phyloP scores from a whole-genome alignment of 75 land plant species.

The Selaginella moellendorffii region DNA sequence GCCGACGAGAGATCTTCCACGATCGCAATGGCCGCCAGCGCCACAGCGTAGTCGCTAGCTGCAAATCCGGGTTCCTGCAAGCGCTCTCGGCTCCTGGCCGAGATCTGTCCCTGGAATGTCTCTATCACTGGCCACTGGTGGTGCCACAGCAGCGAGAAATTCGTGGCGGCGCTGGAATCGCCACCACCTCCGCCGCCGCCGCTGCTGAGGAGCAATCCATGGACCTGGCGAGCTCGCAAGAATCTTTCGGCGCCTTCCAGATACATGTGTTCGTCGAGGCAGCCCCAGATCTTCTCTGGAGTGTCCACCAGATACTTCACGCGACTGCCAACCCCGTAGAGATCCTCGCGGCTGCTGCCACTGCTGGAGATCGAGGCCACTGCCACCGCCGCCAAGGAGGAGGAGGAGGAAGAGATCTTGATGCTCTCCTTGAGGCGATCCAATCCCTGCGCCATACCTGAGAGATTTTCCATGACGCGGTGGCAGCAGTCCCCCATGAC shows the following conservation, averaged over 20 bases:
- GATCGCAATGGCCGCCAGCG: slow-evolving; percentile 69
- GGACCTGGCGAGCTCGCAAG: slow-evolving; percentile 60
- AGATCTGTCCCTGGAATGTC: slow-evolving; percentile 75
- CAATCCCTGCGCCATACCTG: slow-evolving; percentile 34
- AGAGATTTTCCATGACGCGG: slow-evolving; percentile 50
- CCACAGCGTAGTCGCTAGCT: slow-evolving; percentile 57
- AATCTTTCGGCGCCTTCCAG: slow-evolving; percentile 75
- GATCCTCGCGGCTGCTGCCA: slow-evolving; percentile 21
- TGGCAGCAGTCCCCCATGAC: slow-evolving; percentile 49
- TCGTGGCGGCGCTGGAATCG: slow-evolving; percentile 17
- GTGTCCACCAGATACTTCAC: slow-evolving; percentile 95
- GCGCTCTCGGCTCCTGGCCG: slow-evolving; percentile 67
- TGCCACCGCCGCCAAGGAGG: slow-evolving; percentile 2
- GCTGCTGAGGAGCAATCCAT: slow-evolving; percentile 21
- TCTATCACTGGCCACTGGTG: slow-evolving; percentile 95
- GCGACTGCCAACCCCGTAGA: slow-evolving; percentile 59
- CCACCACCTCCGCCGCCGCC: slow-evolving; percentile 13
- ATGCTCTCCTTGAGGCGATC: slow-evolving; percentile 29
- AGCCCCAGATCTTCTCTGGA: slow-evolving; percentile 97
- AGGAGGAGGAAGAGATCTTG: slow-evolving; percentile 13
- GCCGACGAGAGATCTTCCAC: slow-evolving; percentile 71
- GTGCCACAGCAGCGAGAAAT: slow-evolving; percentile 42
- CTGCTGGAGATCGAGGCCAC: no score
- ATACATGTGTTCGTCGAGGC: slow-evolving; percentile 92
- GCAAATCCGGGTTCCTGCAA: slow-evolving; percentile 35